A percentile compares a stretch with the other conserved stretches of the same genome.
phyloP scores from a whole-genome alignment of 305 asterid genomes.

The Rubia peregrina region DNA sequence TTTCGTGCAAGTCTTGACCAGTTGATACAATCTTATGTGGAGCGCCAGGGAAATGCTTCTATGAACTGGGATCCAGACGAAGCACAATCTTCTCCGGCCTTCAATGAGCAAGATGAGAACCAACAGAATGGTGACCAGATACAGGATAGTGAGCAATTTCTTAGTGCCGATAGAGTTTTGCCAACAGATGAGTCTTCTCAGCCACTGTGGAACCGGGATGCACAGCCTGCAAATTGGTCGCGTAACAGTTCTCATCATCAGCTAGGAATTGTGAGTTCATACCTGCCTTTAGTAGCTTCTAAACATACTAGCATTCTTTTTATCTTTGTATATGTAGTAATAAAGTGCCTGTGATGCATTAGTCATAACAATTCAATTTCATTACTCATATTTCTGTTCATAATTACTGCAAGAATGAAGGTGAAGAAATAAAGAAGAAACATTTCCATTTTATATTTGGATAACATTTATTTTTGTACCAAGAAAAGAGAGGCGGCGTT shows the following conservation, averaged over 20 bases:
- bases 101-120: conserved; percentile 36
- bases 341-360: neutral
- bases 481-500: neutral
- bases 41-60: conserved; percentile 61
- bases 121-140: conserved; percentile 34
- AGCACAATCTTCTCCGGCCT: conserved; percentile 30
- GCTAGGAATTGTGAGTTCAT: conserved; percentile 42
- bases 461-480: neutral
- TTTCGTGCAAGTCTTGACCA: conserved; percentile 73
- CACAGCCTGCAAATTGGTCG: conserved; percentile 41
- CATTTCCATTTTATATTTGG: neutral
- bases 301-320: neutral
- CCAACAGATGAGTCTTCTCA: conserved; percentile 26
- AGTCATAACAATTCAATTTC: neutral
- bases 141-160: conserved; percentile 9
- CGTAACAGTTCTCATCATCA: conserved; percentile 36
- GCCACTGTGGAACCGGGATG: conserved; percentile 44
- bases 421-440: neutral
- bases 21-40: conserved; percentile 67
- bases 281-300: neutral
- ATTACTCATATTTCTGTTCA: neutral
- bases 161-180: conserved; percentile 27
- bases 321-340: neutral
- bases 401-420: neutral
- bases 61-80: conserved; percentile 54